phyloP scores from a whole-genome alignment of 805 yeast species.

The Jamesozyma lodderae region DNA sequence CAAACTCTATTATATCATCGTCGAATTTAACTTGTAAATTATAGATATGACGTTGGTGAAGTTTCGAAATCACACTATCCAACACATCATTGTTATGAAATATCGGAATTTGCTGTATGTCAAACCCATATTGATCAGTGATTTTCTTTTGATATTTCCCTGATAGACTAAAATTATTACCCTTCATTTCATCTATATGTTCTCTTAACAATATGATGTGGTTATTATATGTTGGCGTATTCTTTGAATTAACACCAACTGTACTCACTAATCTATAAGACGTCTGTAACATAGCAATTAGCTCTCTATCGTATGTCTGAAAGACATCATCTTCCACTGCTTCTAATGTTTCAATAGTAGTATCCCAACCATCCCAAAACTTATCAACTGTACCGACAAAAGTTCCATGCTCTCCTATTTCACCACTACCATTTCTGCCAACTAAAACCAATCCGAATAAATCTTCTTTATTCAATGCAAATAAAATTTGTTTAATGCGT shows the following conservation, averaged over 20 bases:
- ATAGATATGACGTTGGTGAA: constrained; percentile 7
- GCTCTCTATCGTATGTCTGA: constrained; percentile 10
- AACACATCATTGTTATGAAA: background rate
- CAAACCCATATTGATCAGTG: background rate
- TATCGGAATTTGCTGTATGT: background rate
- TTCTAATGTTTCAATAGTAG: constrained; percentile 32
- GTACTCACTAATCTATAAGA: constrained; percentile 15
- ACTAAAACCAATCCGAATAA: constrained; percentile 40
- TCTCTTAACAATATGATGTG: background rate
- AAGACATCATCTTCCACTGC: constrained; percentile 18
- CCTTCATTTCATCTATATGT: background rate
- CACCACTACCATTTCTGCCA: constrained; percentile 38
- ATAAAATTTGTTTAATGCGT: constrained; percentile 24
- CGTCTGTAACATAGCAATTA: constrained; percentile 17
- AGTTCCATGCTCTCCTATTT: constrained; percentile 31
- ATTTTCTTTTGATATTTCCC: background rate
- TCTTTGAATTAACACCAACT: background rate
- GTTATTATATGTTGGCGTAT: background rate
- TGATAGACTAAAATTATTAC: background rate
- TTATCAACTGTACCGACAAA: constrained; percentile 39
- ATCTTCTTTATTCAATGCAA: constrained; percentile 31
- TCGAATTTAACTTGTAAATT: constrained; percentile 8
- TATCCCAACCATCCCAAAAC: constrained; percentile 43
- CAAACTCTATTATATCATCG: constrained; percentile 6
- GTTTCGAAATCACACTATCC: constrained; percentile 2